Conservation (phyloP, 441 rosid genomes). For the Adansonia madagascariensis region DNA sequence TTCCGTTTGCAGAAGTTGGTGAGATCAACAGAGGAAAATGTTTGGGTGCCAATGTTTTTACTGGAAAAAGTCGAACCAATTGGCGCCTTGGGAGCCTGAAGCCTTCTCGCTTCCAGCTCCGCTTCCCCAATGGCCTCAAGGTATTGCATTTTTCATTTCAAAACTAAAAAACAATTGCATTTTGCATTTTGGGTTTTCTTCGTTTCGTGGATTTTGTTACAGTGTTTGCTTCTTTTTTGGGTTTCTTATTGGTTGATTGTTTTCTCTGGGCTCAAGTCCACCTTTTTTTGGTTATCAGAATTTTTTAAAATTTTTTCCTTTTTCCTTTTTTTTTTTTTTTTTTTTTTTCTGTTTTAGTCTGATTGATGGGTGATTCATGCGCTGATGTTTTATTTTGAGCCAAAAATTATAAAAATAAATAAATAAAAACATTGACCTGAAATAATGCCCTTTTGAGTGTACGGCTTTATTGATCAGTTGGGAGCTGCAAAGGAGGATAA, state of each 20-base stretch:
- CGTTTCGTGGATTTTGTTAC: neutral
- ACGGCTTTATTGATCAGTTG: neutral
- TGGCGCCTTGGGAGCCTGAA: constrained; percentile 42
- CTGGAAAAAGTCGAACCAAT: constrained; percentile 38
- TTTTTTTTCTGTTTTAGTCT: neutral
- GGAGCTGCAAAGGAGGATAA: neutral
- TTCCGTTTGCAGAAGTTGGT: constrained; percentile 19
- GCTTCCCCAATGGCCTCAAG: constrained; percentile 70
- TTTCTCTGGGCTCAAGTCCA: constrained; percentile 16
- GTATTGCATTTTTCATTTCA: constrained; percentile 34
- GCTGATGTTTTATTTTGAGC: constrained; percentile 10
- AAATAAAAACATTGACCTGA: neutral
- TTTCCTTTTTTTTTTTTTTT: neutral
- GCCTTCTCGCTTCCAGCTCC: constrained; percentile 63
- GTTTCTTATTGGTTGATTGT: neutral
- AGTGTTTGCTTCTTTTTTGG: neutral
- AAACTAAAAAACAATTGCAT: neutral
- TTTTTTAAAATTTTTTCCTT: neutral
- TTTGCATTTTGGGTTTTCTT: constrained; percentile 1
- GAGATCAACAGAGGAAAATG: constrained; percentile 37
- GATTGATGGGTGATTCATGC: constrained; percentile 16
- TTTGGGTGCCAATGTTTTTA: constrained; percentile 56
- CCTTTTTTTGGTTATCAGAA: neutral
- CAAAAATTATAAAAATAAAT: too few relatives aligned
- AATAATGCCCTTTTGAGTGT: neutral